These are phyloP conservation scores for Malbranchea zuffiana DNA, from an alignment of 2,329 filamentous ascomycete species.

Conservation along the genomic window DNA sequence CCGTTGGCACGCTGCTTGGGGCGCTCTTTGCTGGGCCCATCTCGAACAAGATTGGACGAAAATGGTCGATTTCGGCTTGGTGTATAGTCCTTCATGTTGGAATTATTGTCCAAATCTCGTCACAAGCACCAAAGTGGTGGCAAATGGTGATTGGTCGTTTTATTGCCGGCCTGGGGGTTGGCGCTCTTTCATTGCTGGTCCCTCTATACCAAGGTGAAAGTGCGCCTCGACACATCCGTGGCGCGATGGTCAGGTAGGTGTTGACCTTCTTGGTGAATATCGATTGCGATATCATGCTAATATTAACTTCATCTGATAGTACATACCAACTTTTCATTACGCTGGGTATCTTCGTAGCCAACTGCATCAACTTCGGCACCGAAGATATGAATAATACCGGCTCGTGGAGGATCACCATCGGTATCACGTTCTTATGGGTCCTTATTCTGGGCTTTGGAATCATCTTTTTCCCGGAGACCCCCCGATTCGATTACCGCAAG, in stretches of 20 bases:
- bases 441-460: constrained; percentile 45
- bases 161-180: constrained; percentile 39
- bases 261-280: neutral
- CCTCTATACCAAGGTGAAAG: constrained; percentile 41
- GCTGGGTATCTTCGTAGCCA: constrained; percentile 40
- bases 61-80: constrained; percentile 37
- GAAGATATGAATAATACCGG: constrained; percentile 33
- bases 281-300: neutral
- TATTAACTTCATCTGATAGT: constrained; percentile 18
- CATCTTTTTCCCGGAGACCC: constrained; percentile 46
- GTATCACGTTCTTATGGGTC: constrained; percentile 48
- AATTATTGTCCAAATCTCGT: constrained; percentile 38
- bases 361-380: constrained; percentile 40
- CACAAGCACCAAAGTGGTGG: constrained; percentile 30
- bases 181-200: constrained; percentile 37
- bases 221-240: constrained; percentile 37
- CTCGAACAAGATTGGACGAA: constrained; percentile 37
- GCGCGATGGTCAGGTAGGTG: constrained; percentile 34
- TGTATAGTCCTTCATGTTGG: constrained; percentile 36
- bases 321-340: constrained; percentile 42
- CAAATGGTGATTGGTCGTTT: constrained; percentile 38
- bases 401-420: constrained; percentile 43
- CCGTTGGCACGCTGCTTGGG: constrained; percentile 36
- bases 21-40: constrained; percentile 33
- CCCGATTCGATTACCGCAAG: constrained; percentile 48